A percentile compares a stretch with the other conserved stretches of the same genome.
Conservation (phyloP, 345 rosid species). For the Fremontodendron californicum region DNA sequence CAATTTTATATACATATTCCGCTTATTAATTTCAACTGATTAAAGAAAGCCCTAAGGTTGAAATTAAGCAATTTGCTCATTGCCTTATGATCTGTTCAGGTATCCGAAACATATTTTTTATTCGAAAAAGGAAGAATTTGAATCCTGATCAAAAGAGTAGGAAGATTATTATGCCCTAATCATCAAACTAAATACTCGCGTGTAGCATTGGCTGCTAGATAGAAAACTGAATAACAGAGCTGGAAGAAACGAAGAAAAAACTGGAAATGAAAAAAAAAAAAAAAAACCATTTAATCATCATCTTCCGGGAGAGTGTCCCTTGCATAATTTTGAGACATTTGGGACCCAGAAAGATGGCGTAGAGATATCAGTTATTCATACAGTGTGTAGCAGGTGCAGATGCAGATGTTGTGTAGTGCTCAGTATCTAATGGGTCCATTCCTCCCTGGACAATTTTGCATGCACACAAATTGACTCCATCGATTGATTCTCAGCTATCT, state of each 20-base stretch:
- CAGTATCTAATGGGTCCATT: constrained; percentile 18
- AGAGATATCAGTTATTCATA: constrained; percentile 28
- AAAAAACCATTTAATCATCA: constrained; percentile 11
- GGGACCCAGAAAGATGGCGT: constrained; percentile 48
- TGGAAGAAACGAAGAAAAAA: too few relatives aligned
- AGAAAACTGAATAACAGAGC: not conserved
- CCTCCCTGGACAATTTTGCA: constrained; percentile 13
- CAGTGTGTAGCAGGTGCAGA: constrained; percentile 20
- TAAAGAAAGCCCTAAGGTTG: not conserved
- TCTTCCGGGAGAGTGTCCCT: not conserved
- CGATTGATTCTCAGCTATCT: not conserved
- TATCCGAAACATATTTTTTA: not conserved
- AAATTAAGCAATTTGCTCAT: not conserved
- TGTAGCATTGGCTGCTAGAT: not conserved
- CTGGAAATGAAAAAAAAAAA: not conserved
- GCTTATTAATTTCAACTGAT: not conserved
- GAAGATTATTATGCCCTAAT: not conserved
- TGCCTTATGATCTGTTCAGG: not conserved
- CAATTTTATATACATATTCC: too few relatives aligned
- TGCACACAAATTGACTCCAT: constrained; percentile 13
- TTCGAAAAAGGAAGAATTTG: too few relatives aligned
- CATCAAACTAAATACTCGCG: not conserved
- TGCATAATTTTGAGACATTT: constrained; percentile 31
- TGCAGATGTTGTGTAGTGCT: constrained; percentile 34
- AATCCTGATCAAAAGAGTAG: not conserved